These are phyloP conservation scores for Salvia miltiorrhiza DNA, from an alignment of 257 asterid genomes.

Conservation along the genomic window DNA sequence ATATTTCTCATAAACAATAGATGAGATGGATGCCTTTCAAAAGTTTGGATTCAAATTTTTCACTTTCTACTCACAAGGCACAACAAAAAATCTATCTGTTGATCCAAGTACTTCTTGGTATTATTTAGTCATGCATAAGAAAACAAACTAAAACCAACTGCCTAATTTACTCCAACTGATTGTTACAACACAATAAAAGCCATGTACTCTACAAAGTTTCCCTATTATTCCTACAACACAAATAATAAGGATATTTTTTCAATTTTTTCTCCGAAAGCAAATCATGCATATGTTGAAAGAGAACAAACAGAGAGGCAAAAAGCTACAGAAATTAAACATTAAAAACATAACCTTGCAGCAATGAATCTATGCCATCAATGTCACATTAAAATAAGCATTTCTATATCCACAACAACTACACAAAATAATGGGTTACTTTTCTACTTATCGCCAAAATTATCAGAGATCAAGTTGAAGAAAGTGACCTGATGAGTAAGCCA, in stretches of 20 bases:
- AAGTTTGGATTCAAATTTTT: neutral
- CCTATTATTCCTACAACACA: neutral
- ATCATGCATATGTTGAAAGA: constrained; percentile 11
- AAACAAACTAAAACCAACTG: neutral
- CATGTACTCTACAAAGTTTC: neutral
- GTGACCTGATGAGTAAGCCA: constrained; percentile 84
- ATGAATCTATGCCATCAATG: neutral
- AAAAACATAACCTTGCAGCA: constrained; percentile 10
- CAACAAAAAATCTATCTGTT: neutral
- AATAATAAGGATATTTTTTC: neutral
- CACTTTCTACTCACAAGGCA: neutral
- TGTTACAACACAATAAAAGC: neutral
- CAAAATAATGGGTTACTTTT: neutral
- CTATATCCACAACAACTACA: constrained; percentile 1
- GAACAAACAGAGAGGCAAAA: constrained; percentile 29
- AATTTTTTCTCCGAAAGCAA: neutral
- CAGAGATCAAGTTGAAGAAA: neutral
- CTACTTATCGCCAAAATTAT: neutral
- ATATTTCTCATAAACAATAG: neutral
- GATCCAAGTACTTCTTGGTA: neutral
- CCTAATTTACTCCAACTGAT: neutral
- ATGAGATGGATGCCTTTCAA: neutral
- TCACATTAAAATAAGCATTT: neutral
- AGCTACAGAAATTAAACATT: constrained; percentile 20
- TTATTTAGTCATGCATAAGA: neutral